A percentile compares a stretch with the other conserved stretches of the same genome.
Evolutionary conservation across 192 early-diverging fungal genomes (phyloP).

Genomic region (Coemansia sp.): DNA sequence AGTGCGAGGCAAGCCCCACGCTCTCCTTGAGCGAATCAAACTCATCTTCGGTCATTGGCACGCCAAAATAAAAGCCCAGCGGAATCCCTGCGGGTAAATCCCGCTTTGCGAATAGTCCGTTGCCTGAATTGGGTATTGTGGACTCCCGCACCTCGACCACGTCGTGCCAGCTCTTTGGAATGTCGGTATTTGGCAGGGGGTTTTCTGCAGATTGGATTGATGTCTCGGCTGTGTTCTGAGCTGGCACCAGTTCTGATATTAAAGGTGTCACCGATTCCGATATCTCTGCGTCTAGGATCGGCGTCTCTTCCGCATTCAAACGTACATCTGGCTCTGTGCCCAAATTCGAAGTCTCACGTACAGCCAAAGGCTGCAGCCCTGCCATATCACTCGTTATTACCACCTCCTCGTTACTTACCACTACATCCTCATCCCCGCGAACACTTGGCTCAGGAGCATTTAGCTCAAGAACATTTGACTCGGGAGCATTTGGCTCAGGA

Average conservation of each 20-base stretch:
- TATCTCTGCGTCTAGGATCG: no score
- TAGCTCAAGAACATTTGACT: not conserved
- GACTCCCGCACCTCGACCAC: constrained; percentile 66
- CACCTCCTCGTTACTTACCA: no score
- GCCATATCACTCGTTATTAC: no score
- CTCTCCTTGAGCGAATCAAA: constrained; percentile 86
- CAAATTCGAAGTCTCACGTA: no score
- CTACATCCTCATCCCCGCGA: no score
- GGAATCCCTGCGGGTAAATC: constrained; percentile 71
- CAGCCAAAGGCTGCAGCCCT: no score
- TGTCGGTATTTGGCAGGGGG: constrained; percentile 8
- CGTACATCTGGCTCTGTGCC: no score
- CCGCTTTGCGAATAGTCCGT: constrained; percentile 71
- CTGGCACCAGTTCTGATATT: not conserved
- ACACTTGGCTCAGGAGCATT: no score
- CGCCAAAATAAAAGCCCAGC: constrained; percentile 92
- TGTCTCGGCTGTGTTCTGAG: not conserved
- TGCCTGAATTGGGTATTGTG: constrained; percentile 67
- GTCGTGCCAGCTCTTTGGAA: constrained; percentile 61
- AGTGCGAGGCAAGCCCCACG: constrained; percentile 75
- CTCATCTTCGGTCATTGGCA: constrained; percentile 94
- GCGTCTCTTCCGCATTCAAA: no score
- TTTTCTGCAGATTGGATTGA: not conserved
- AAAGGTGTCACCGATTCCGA: no score
- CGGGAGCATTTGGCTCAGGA: not conserved